Evolutionary conservation across 768 basidiomycete species (phyloP).

Genomic region (Lactarius sp.): DNA sequence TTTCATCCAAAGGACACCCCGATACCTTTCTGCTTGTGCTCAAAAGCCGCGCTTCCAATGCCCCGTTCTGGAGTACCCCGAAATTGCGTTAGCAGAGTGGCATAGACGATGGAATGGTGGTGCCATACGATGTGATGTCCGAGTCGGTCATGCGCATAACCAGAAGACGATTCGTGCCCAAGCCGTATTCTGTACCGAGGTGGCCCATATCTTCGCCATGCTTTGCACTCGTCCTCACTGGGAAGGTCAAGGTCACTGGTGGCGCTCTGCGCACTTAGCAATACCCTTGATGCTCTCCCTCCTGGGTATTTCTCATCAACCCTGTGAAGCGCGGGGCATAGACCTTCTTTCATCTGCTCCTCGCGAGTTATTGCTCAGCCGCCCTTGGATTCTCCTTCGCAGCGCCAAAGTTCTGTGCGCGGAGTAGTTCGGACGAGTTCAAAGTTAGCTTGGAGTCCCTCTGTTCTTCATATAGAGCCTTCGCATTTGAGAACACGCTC

Average conservation of each 20-base stretch:
- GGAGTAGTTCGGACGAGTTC: conserved; percentile 45
- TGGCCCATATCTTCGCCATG: no score
- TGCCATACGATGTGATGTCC: no score
- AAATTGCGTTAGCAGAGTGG: no score
- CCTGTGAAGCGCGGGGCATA: conserved; percentile 46
- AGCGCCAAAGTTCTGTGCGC: conserved; percentile 66
- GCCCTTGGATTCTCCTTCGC: conserved; percentile 55
- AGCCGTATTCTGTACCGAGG: no score
- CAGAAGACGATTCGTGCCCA: no score
- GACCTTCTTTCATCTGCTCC: conserved; percentile 48
- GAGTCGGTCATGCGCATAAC: no score
- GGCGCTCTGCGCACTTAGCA: conserved; percentile 43
- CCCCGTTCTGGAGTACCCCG: conserved; percentile 50
- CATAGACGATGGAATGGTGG: no score
- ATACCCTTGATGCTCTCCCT: conserved; percentile 72
- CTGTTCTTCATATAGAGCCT: conserved; percentile 49
- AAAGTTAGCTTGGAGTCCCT: conserved; percentile 43
- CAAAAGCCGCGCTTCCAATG: conserved; percentile 56
- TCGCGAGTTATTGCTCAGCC: conserved; percentile 29
- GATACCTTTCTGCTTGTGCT: conserved; percentile 58
- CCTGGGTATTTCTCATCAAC: conserved; percentile 56
- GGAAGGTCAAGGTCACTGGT: no score
- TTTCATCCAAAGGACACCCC: no score
- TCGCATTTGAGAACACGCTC: conserved; percentile 58
- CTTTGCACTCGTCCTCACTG: no score